Evolutionary conservation across 768 basidiomycete genomes (phyloP).

Genomic region (Goffeauzyma gilvescens): DNA sequence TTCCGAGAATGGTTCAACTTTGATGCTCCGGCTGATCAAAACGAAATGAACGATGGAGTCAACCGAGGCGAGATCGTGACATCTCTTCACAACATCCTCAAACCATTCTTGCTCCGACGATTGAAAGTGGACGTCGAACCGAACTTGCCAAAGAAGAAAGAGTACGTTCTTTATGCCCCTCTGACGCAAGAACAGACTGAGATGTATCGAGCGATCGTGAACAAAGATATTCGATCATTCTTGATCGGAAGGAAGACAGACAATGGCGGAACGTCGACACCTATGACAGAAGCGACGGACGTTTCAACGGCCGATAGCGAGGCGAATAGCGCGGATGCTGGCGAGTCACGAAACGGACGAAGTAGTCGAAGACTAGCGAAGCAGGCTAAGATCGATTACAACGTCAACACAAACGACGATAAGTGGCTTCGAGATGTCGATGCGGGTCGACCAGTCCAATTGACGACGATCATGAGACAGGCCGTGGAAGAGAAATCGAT

Average conservation of each 20-base stretch:
- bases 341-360: slow-evolving; percentile 12
- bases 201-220: slow-evolving; percentile 61
- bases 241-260: slow-evolving; percentile 37
- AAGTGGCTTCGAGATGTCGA: slow-evolving; percentile 30
- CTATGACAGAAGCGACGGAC: background rate
- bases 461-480: slow-evolving; percentile 25
- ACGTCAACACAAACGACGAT: slow-evolving; percentile 26
- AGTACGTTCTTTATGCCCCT: slow-evolving; percentile 84
- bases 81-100: slow-evolving; percentile 71
- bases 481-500: slow-evolving; percentile 40
- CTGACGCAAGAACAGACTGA: slow-evolving; percentile 64
- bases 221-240: slow-evolving; percentile 45
- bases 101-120: slow-evolving; percentile 81
- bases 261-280: background rate
- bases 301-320: slow-evolving; percentile 2
- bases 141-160: slow-evolving; percentile 62
- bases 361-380: slow-evolving; percentile 13
- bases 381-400: slow-evolving; percentile 23
- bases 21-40: no score
- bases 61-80: slow-evolving; percentile 44
- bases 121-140: slow-evolving; percentile 83
- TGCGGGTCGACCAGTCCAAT: slow-evolving; percentile 19
- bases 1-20: slow-evolving; percentile 95
- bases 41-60: no score
- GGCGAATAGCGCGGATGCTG: slow-evolving; percentile 16